phyloP scores from a whole-genome alignment of 2,329 filamentous ascomycete species.

The Claviceps maximensis region DNA sequence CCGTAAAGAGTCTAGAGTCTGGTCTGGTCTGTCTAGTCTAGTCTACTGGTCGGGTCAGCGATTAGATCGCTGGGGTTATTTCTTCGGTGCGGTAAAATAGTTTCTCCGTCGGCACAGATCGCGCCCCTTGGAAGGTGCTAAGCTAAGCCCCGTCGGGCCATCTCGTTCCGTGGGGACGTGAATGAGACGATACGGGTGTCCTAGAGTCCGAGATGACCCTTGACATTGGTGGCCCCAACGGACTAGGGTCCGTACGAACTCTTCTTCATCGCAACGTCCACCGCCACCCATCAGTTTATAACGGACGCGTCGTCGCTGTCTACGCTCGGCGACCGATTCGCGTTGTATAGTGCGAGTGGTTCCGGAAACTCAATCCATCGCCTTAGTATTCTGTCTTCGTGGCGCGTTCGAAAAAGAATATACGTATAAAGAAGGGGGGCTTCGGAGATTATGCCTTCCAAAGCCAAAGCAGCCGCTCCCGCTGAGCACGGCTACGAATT shows the following conservation, averaged over 20 bases:
- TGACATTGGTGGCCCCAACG: slow-evolving; percentile 5
- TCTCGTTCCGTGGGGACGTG: not conserved
- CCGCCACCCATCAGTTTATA: not conserved
- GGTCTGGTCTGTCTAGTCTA: too few species aligned
- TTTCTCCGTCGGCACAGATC: slow-evolving; percentile 7
- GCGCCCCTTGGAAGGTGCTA: not conserved
- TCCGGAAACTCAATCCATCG: not conserved
- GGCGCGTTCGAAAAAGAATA: not conserved
- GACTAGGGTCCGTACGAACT: not conserved
- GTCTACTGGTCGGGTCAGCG: too few species aligned
- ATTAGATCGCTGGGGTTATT: too few species aligned
- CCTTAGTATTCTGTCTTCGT: not conserved
- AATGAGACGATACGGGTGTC: slow-evolving; percentile 16
- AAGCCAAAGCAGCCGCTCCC: slow-evolving; percentile 13
- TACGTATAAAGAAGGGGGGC: not conserved
- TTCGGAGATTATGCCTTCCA: slow-evolving; percentile 18
- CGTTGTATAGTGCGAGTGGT: not conserved
- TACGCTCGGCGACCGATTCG: not conserved
- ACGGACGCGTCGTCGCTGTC: not conserved
- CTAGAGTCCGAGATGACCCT: slow-evolving; percentile 5
- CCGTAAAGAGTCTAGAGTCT: too few species aligned
- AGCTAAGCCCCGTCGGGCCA: not conserved
- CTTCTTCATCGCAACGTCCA: not conserved
- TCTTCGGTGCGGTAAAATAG: slow-evolving; percentile 5
- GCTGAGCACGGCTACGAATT: slow-evolving; percentile 36